Percentiles rank a stretch among this genome's conserved stretches.
phyloP scores from a whole-genome alignment of 306 rosid species.

The Castanospermum australe region DNA sequence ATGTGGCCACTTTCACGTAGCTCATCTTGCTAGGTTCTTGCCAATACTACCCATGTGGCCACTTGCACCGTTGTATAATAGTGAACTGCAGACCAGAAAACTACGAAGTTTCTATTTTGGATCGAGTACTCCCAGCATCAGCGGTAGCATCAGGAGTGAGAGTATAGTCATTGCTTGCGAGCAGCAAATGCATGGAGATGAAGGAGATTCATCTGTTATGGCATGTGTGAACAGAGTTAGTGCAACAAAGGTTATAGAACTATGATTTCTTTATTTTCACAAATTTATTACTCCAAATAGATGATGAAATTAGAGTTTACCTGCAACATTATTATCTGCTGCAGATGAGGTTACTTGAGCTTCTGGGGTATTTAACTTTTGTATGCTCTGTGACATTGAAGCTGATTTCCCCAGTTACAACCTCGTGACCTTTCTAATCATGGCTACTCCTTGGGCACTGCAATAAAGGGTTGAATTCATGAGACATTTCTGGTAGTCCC shows the following conservation, averaged over 20 bases:
- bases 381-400: slow-evolving; percentile 31
- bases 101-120: slow-evolving; percentile 13
- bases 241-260: not conserved
- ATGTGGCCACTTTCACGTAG: too few species aligned
- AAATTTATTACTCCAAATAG: not conserved
- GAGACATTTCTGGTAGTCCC: not conserved
- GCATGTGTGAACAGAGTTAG: slow-evolving; percentile 2
- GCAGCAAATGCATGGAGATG: not conserved
- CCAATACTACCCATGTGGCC: not conserved
- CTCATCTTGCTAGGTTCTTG: slow-evolving; percentile 1
- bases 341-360: not conserved
- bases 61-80: not conserved
- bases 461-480: slow-evolving; percentile 2
- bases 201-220: slow-evolving; percentile 24
- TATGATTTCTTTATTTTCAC: not conserved
- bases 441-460: slow-evolving; percentile 29
- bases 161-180: slow-evolving; percentile 11
- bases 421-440: slow-evolving; percentile 27
- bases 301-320: slow-evolving; percentile 8
- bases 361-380: slow-evolving; percentile 15
- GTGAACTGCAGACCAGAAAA: not conserved
- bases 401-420: slow-evolving; percentile 38
- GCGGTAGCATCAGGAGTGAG: slow-evolving; percentile 12
- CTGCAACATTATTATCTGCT: not conserved
- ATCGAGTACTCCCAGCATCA: slow-evolving; percentile 15